Conservation (phyloP, 2,329 filamentous ascomycete species). For the Hypoxylon sp. region DNA sequence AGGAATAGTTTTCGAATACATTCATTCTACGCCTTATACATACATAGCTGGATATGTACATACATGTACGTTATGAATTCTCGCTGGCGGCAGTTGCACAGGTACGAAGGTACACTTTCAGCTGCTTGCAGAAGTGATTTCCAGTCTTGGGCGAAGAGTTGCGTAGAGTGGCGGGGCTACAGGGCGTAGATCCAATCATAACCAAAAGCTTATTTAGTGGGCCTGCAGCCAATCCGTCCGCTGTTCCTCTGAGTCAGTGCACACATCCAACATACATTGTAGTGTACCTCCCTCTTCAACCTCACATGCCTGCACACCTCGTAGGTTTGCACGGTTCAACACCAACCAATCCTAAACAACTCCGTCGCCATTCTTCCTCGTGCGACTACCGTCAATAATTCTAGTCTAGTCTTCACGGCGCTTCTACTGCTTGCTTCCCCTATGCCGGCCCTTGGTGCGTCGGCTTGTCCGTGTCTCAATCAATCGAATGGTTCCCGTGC, state of each 20-base stretch:
- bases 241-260: slow-evolving; percentile 33
- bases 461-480: slow-evolving; percentile 2
- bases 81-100: no score
- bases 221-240: slow-evolving; percentile 18
- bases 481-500: slow-evolving; percentile 23
- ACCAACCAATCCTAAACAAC: slow-evolving; percentile 1
- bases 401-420: not conserved
- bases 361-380: not conserved
- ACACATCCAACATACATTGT: slow-evolving; percentile 23
- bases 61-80: no score
- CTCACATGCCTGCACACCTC: not conserved
- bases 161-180: slow-evolving; percentile 12
- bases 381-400: not conserved
- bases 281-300: slow-evolving; percentile 6
- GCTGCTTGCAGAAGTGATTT: slow-evolving; percentile 20
- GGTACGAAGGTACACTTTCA: slow-evolving; percentile 23
- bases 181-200: slow-evolving; percentile 29
- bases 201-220: slow-evolving; percentile 38
- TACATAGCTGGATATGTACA: no score
- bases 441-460: slow-evolving; percentile 5
- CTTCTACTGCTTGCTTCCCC: not conserved
- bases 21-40: not conserved
- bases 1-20: no score
- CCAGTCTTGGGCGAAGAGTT: not conserved
- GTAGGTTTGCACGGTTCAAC: slow-evolving; percentile 6